Conservation (phyloP, 202 grass and related monocot genomes). For the Cymbopogon flexuosus region DNA sequence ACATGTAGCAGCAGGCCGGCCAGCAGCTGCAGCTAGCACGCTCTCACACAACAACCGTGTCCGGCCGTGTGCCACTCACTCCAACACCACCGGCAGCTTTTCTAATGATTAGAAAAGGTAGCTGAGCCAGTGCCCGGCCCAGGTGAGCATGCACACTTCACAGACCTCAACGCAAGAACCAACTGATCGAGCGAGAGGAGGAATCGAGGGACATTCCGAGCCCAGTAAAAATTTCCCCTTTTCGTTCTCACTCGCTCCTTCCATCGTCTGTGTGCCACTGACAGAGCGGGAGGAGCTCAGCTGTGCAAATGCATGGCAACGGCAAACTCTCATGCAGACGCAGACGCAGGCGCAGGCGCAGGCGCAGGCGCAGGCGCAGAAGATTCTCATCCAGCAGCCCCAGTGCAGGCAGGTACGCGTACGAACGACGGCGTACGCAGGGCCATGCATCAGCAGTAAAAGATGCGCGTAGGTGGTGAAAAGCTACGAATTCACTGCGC, state of each 20-base stretch:
- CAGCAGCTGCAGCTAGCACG: no score
- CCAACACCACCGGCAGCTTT: not conserved
- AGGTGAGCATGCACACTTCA: not conserved
- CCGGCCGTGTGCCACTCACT: constrained; percentile 7
- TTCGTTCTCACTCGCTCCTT: not conserved
- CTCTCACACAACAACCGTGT: not conserved
- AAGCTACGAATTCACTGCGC: constrained; percentile 1
- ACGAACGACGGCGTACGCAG: not conserved
- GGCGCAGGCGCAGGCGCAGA: no score
- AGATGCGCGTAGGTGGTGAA: not conserved
- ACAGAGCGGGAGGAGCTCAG: not conserved
- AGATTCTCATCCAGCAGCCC: no score
- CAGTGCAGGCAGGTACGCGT: not conserved
- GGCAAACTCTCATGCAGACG: constrained; percentile 12
- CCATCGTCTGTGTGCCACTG: constrained; percentile 3
- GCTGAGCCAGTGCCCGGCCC: not conserved
- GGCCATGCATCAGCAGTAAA: not conserved
- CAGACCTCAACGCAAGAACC: not conserved
- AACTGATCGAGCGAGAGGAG: no score
- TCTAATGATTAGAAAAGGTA: constrained; percentile 10
- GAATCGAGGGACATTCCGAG: not conserved
- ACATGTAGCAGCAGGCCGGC: no score
- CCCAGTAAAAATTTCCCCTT: not conserved
- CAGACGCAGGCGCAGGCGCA: no score
- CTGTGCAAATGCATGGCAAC: constrained; percentile 12